A percentile compares a stretch with the other conserved stretches of the same genome.
These are phyloP conservation scores for Erucastrum elatum DNA, from an alignment of 345 rosid species.

Conservation along the genomic window DNA sequence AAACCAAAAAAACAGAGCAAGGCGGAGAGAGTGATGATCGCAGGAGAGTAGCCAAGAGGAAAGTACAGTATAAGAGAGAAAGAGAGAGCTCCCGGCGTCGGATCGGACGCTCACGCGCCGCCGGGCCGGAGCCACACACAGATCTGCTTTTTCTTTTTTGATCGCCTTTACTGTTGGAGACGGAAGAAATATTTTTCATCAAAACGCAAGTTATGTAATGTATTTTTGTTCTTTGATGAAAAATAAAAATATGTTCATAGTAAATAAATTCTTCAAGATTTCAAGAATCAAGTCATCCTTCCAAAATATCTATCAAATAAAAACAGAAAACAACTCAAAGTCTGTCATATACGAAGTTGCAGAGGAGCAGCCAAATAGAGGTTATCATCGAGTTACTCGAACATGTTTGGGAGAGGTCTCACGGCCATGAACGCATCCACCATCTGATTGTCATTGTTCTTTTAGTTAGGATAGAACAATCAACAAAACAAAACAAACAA, in stretches of 20 bases:
- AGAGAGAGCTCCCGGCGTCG: no score
- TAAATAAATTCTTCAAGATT: background rate
- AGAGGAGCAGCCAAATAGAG: background rate
- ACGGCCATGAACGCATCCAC: slow-evolving; percentile 92
- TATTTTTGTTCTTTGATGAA: background rate
- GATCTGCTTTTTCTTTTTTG: no score
- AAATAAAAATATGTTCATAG: background rate
- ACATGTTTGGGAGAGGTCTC: slow-evolving; percentile 90
- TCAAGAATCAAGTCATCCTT: background rate
- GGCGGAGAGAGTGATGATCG: no score
- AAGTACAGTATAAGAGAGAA: no score
- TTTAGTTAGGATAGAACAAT: background rate
- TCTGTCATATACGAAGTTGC: background rate
- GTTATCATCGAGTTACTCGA: slow-evolving; percentile 40
- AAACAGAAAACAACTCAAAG: background rate
- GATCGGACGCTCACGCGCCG: no score
- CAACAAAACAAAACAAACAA: background rate
- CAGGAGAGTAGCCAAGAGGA: no score
- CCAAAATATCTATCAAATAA: background rate
- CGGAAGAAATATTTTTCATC: background rate
- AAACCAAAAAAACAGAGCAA: no score
- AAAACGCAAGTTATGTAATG: background rate
- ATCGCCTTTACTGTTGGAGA: no score
- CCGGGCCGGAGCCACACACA: no score
- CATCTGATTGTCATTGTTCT: slow-evolving; percentile 51